Evolutionary conservation across 2,329 filamentous ascomycete species (phyloP).

Genomic region (Sporothrix brasiliensis): DNA sequence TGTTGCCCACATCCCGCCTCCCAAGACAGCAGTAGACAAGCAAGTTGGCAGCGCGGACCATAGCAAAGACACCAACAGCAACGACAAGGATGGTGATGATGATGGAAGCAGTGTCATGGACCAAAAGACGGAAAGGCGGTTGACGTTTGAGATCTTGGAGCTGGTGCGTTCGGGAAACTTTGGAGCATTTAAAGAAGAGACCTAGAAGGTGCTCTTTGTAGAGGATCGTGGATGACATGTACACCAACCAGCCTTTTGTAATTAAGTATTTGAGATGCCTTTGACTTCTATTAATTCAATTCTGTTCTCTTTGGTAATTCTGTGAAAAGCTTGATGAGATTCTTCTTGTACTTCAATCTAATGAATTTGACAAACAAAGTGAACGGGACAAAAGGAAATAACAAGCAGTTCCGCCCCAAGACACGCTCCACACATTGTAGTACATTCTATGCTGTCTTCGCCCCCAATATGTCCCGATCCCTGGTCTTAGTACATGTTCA

Average conservation of each 20-base stretch:
- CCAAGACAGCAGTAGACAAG: neutral
- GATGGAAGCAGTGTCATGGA: constrained; percentile 50
- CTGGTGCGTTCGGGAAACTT: constrained; percentile 64
- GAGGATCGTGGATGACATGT: no score
- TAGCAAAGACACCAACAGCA: neutral
- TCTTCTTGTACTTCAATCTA: no score
- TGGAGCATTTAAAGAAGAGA: neutral
- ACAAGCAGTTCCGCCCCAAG: neutral
- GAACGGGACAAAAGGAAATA: neutral
- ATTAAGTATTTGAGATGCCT: no score
- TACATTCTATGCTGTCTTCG: neutral
- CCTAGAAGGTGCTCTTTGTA: neutral
- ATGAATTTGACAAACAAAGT: no score
- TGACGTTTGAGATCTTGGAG: constrained; percentile 87
- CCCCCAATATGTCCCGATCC: constrained; percentile 11
- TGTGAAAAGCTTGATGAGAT: no score
- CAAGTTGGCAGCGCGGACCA: neutral
- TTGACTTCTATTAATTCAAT: no score
- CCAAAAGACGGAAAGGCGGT: constrained; percentile 70
- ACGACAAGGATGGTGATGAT: neutral
- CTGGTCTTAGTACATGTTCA: neutral
- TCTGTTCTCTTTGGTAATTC: no score
- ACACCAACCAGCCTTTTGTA: no score
- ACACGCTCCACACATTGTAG: neutral
- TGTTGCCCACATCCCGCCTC: constrained; percentile 54